Evolutionary conservation across 2,329 filamentous ascomycete genomes (phyloP), one percentile per base, ranked within the genome.

Genomic region (Fusarium odoratissimum): DNA sequence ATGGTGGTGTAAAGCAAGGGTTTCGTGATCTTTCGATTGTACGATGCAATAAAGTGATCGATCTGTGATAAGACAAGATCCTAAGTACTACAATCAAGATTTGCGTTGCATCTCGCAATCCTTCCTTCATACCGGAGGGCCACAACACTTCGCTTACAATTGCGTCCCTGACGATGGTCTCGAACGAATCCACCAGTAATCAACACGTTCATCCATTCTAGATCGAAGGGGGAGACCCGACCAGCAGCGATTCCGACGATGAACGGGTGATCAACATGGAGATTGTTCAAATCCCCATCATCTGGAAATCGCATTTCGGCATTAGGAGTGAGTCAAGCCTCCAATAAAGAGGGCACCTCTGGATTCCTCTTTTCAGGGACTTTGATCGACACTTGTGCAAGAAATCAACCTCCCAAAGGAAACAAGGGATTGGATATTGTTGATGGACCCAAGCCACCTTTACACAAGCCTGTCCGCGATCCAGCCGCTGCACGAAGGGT

Each of bases 401-500:
- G 58, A 63, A 35, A 35, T 64, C 28, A 55, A 42, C 30, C 52
- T 37, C 33, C 23, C 25, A 33, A 54, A 21, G 30, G 28, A 60
- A 44, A 28, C 23, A 44, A 38, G 40, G 28, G 45, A 60, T 67
- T 60, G 48, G 48, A 48, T 33, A 21, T 49, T 11, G 38, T 58
- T n/a, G 55, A 60, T 33, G 44, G 48, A 49, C 45, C 51, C 59
- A 59, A 61, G 51, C 71, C 40, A 5, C 48, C 59, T 71, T 73
- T 30, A 62, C 48, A 23, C 28, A 64, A 44, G 57, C 23, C 59
- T 48, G 37, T 40, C 38, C 60, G 52, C 31, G 40, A 58, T 44
- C 59, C 25, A 70, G 67, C 61, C 64, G 67, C 67, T 77, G 74
- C 75, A 76, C 31, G 49, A 76, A 76, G 76, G 75, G 76, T 76